Conservation (phyloP, 768 basidiomycete species). For the Lentinula sp. region DNA sequence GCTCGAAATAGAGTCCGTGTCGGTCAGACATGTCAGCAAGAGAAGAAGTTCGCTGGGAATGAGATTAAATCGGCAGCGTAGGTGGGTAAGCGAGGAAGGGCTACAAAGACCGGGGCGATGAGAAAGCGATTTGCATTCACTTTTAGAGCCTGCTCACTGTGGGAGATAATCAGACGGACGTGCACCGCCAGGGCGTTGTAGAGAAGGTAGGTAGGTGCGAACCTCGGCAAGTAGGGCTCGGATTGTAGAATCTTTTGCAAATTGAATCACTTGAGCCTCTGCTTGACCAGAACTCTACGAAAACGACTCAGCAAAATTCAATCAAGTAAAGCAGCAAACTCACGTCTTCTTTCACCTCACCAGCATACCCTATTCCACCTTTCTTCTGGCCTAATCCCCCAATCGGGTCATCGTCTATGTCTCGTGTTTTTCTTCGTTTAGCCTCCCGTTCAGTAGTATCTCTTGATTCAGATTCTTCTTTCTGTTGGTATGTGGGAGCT, state of each 20-base stretch:
- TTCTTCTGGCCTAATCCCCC: conserved; percentile 57
- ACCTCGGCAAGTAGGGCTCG: conserved; percentile 63
- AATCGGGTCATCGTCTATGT: conserved; percentile 38
- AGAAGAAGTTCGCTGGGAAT: conserved; percentile 84
- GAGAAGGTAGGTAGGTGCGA: conserved; percentile 78
- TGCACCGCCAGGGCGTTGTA: conserved; percentile 69
- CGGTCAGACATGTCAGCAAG: conserved; percentile 93
- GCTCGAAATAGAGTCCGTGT: conserved; percentile 74
- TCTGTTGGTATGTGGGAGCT: conserved; percentile 63
- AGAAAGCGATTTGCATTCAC: not conserved
- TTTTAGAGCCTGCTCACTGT: conserved; percentile 26
- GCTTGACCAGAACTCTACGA: conserved; percentile 71
- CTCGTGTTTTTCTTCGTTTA: conserved; percentile 20
- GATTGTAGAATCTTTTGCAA: conserved; percentile 67
- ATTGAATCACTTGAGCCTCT: conserved; percentile 71
- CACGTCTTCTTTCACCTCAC: conserved; percentile 80
- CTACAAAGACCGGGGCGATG: not conserved
- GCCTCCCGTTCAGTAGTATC: conserved; percentile 15
- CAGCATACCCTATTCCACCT: conserved; percentile 85
- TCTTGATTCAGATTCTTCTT: conserved; percentile 24
- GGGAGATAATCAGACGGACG: conserved; percentile 85
- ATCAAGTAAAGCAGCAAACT: conserved; percentile 22
- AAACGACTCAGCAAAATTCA: not conserved
- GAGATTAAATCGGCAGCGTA: conserved; percentile 85
- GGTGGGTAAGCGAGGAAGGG: conserved; percentile 86